These are phyloP conservation scores for Schwanniomyces polymorphus DNA, from an alignment of 805 yeast genomes.

Conservation along the genomic window DNA sequence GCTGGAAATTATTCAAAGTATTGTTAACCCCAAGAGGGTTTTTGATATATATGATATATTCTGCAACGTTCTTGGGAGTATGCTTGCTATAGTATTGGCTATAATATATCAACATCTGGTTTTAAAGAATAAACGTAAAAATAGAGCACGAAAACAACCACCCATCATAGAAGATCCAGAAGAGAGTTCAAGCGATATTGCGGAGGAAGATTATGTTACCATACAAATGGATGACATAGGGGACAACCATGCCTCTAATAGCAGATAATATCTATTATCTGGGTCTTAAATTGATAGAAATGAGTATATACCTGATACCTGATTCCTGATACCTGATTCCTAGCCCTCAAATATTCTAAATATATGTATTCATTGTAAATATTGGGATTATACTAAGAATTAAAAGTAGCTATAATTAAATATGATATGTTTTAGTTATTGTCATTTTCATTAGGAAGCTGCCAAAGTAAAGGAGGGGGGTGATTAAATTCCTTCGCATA, in stretches of 20 bases:
- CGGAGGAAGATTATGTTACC: slow-evolving; percentile 17
- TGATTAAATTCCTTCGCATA: no score
- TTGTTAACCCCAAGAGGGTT: slow-evolving; percentile 43
- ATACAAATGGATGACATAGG: slow-evolving; percentile 19
- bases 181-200: not conserved
- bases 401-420: no score
- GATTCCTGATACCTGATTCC: no score
- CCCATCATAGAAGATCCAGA: not conserved
- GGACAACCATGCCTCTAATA: not conserved
- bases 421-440: no score
- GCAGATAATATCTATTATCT: no score
- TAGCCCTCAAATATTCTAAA: no score
- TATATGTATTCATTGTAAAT: no score
- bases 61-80: slow-evolving; percentile 32
- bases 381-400: no score
- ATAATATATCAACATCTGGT: slow-evolving; percentile 6
- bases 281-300: no score
- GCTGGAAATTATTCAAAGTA: slow-evolving; percentile 53
- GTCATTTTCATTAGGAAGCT: no score
- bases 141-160: not conserved
- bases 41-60: slow-evolving; percentile 52
- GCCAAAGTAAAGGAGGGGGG: no score
- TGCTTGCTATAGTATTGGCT: slow-evolving; percentile 20
- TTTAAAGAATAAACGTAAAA: slow-evolving; percentile 2
- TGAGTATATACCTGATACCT: no score